phyloP scores from a whole-genome alignment of 2,329 filamentous ascomycete species.

The Alternaria sp. region DNA sequence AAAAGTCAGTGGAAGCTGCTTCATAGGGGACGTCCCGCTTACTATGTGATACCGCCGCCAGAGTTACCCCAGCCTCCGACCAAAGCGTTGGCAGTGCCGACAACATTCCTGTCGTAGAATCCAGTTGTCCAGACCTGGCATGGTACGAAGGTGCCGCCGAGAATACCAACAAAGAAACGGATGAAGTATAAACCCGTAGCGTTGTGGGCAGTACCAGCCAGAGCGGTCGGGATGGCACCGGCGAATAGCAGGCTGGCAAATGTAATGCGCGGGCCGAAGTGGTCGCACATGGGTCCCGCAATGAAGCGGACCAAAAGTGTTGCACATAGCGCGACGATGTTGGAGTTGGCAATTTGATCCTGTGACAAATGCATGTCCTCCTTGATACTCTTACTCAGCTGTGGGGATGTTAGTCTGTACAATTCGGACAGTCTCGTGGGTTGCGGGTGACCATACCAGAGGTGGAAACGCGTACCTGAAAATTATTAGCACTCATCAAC shows the following conservation, averaged over 20 bases:
- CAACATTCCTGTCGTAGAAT: slow-evolving; percentile 91
- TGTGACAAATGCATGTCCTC: slow-evolving; percentile 75
- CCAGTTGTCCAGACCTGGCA: slow-evolving; percentile 93
- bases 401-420: slow-evolving; percentile 52
- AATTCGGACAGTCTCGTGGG: slow-evolving; percentile 5
- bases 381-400: slow-evolving; percentile 69
- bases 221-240: slow-evolving; percentile 80
- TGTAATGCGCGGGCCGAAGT: slow-evolving; percentile 78
- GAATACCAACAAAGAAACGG: slow-evolving; percentile 81
- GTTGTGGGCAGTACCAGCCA: slow-evolving; percentile 77
- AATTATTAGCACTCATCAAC: slow-evolving; percentile 26
- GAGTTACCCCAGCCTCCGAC: slow-evolving; percentile 86
- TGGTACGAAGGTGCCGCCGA: slow-evolving; percentile 79
- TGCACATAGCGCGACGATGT: slow-evolving; percentile 75
- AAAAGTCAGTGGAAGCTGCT: slow-evolving; percentile 12
- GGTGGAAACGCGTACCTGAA: slow-evolving; percentile 86
- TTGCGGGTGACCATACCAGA: slow-evolving; percentile 59
- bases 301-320: slow-evolving; percentile 75
- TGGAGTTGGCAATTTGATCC: slow-evolving; percentile 82
- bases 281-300: slow-evolving; percentile 84
- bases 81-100: slow-evolving; percentile 86
- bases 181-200: slow-evolving; percentile 72
- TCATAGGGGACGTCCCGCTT: slow-evolving; percentile 6
- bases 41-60: slow-evolving; percentile 86
- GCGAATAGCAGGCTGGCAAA: slow-evolving; percentile 79